Evolutionary conservation across 495 filamentous ascomycete species (phyloP).

Genomic region (Tuber aestivum): DNA sequence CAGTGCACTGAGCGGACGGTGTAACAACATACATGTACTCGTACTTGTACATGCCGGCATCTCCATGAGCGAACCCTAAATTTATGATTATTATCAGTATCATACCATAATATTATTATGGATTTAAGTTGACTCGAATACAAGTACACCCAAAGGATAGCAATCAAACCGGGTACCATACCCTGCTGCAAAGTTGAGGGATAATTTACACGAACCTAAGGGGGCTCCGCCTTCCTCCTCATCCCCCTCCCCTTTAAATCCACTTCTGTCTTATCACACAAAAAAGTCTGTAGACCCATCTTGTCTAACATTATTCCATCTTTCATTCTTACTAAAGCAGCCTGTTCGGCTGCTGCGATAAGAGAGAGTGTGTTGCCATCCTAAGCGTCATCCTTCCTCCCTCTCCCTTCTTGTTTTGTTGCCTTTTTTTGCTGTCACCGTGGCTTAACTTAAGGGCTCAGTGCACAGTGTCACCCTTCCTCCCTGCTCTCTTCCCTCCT

Average conservation of each 20-base stretch:
- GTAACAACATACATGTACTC: too few relatives aligned
- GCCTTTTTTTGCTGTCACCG: background rate
- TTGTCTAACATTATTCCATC: background rate
- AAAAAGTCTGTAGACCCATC: background rate
- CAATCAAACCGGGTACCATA: background rate
- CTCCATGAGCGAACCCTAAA: too few relatives aligned
- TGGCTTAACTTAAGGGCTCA: background rate
- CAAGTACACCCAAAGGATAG: background rate
- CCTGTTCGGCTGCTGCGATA: background rate
- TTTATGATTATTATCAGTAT: too few relatives aligned
- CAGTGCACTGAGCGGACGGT: too few relatives aligned
- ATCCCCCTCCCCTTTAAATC: background rate
- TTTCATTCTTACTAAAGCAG: background rate
- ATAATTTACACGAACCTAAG: background rate
- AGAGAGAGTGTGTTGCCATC: background rate
- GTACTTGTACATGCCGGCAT: too few relatives aligned
- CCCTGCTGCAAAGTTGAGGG: background rate
- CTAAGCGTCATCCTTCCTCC: background rate
- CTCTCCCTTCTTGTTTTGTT: background rate
- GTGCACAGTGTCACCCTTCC: background rate
- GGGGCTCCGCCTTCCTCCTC: background rate
- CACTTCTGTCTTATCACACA: background rate
- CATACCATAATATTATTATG: too few relatives aligned
- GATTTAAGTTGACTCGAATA: too few relatives aligned
- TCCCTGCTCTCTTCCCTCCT: background rate